A percentile compares a stretch with the other conserved stretches of the same genome.
Evolutionary conservation across 1,284 basidiomycete species (phyloP).

Genomic region (Rhodofomes roseus): DNA sequence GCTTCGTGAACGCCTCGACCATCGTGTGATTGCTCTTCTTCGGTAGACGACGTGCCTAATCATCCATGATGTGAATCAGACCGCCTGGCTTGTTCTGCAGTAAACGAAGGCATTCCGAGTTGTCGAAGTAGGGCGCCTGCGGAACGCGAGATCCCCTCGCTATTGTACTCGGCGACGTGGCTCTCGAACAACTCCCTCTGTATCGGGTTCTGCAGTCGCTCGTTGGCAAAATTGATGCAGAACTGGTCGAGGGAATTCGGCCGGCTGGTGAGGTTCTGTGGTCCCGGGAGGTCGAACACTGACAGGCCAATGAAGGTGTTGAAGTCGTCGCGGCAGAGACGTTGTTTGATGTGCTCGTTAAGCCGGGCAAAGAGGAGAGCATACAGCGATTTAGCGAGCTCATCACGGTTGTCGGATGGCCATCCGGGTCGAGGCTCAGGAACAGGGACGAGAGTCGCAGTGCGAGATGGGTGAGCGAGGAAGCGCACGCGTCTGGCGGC

Average conservation of each 20-base stretch:
- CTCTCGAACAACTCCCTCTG: constrained; percentile 79
- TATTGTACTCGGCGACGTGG: constrained; percentile 77
- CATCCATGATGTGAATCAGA: constrained; percentile 96
- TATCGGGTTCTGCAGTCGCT: constrained; percentile 84
- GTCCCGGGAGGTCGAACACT: constrained; percentile 96
- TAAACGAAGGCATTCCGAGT: constrained; percentile 85
- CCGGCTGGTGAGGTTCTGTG: constrained; percentile 80
- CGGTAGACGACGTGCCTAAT: constrained; percentile 82
- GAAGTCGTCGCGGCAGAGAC: constrained; percentile 89
- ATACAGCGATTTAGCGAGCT: constrained; percentile 91
- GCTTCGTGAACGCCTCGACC: constrained; percentile 91
- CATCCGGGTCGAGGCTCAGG: constrained; percentile 91
- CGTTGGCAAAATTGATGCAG: constrained; percentile 94
- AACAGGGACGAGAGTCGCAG: no score
- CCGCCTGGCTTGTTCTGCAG: constrained; percentile 88
- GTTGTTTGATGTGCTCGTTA: constrained; percentile 94
- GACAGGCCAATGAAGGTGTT: constrained; percentile 89
- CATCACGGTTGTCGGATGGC: constrained; percentile 88
- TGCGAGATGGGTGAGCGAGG: no score
- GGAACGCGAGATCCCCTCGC: constrained; percentile 81
- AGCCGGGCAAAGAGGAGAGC: constrained; percentile 95
- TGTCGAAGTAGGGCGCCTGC: constrained; percentile 84
- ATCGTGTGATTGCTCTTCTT: constrained; percentile 94
- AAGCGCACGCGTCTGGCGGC: no score
- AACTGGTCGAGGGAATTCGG: constrained; percentile 95